Percentiles rank a stretch among this genome's conserved stretches.
Conservation (phyloP, 163 green algal species). For the Smithsoniella earleae region DNA sequence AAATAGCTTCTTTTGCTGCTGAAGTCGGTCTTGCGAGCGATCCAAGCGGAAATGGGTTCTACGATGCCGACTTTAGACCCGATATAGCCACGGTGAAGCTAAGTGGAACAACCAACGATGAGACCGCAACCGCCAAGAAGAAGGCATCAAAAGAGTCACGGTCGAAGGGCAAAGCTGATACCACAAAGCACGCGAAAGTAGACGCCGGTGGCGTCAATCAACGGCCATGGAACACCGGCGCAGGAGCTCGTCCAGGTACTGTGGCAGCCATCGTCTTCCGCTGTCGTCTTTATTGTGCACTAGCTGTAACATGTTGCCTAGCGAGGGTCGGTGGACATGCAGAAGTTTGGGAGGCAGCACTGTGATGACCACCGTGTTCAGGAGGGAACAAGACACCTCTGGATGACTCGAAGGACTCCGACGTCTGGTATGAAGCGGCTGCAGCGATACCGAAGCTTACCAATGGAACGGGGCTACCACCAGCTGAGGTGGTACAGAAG, state of each 20-base stretch:
- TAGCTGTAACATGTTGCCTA: background rate
- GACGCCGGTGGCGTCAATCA: constrained; percentile 33
- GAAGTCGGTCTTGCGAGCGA: background rate
- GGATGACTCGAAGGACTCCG: constrained; percentile 43
- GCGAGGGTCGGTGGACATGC: constrained; percentile 20
- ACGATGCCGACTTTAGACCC: constrained; percentile 63
- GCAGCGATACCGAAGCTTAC: constrained; percentile 33
- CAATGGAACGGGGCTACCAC: constrained; percentile 22
- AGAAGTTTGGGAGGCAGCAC: constrained; percentile 32
- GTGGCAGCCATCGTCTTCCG: background rate
- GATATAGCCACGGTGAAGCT: constrained; percentile 43
- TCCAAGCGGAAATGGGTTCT: constrained; percentile 38
- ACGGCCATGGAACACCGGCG: constrained; percentile 51
- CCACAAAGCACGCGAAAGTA: background rate
- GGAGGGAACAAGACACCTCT: constrained; percentile 49
- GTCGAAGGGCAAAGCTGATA: constrained; percentile 24
- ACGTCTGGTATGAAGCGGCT: constrained; percentile 56
- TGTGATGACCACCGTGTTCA: constrained; percentile 32
- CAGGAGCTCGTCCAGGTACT: constrained; percentile 46
- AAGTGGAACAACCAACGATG: constrained; percentile 6
- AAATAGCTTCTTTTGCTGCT: background rate
- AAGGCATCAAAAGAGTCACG: background rate
- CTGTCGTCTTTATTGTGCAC: background rate
- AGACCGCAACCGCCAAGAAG: too few species aligned
- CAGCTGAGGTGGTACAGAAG: constrained; percentile 17